Percentiles rank a stretch among this genome's conserved stretches.
Conservation (phyloP, 305 asterid genomes). For the Coffea humblotiana region DNA sequence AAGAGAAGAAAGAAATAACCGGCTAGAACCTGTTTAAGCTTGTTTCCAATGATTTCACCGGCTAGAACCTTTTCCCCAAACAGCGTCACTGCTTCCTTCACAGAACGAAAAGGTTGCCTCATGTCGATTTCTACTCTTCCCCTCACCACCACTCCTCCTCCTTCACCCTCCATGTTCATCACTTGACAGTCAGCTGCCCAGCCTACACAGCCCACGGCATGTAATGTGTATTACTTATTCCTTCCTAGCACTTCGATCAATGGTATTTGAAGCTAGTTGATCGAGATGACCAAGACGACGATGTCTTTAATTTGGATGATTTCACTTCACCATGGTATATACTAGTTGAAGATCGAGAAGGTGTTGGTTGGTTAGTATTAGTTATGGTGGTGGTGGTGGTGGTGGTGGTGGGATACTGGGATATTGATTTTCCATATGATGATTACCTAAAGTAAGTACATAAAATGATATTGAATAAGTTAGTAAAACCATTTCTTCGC, state of each 20-base stretch:
- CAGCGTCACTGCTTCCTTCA: conserved; percentile 67
- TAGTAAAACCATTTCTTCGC: conserved; percentile 61
- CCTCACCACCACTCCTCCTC: conserved; percentile 66
- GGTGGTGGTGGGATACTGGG: background rate
- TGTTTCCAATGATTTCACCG: conserved; percentile 65
- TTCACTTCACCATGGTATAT: background rate
- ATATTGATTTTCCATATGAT: background rate
- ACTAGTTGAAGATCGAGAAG: background rate
- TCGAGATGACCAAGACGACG: background rate
- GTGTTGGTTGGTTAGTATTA: conserved; percentile 20
- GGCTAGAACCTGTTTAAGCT: conserved; percentile 52
- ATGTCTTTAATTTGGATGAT: background rate
- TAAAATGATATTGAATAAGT: conserved; percentile 18
- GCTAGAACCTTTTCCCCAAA: conserved; percentile 80
- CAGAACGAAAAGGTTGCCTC: conserved; percentile 72
- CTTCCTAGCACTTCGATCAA: too few species aligned
- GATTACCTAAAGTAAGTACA: conserved; percentile 27
- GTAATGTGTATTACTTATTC: background rate
- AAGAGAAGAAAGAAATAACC: too few species aligned
- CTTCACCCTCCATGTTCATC: conserved; percentile 46
- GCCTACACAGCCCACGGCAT: background rate
- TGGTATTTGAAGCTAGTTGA: background rate
- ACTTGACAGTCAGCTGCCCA: background rate
- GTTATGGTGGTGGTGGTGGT: conserved; percentile 3
- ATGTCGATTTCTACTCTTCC: conserved; percentile 85